phyloP scores from a whole-genome alignment of 495 filamentous ascomycete species.

The Trichoderma parareesei region DNA sequence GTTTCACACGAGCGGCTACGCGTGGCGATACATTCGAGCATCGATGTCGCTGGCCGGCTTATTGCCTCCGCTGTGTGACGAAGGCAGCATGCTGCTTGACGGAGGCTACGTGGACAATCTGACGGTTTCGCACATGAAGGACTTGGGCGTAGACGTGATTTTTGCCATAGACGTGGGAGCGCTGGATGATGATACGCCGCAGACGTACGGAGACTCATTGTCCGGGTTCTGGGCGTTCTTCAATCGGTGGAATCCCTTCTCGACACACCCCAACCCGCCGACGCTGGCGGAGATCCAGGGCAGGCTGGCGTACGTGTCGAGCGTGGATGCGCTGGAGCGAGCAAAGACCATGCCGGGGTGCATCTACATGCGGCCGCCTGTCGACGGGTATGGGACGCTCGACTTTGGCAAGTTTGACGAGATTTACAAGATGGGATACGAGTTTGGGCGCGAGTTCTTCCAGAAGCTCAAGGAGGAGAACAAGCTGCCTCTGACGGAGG shows the following conservation, averaged over 20 bases:
- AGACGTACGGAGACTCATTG: conserved; percentile 83
- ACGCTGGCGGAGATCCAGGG: conserved; percentile 95
- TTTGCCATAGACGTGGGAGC: conserved; percentile 94
- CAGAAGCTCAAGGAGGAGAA: conserved; percentile 67
- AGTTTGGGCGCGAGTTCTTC: conserved; percentile 73
- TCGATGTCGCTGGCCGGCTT: conserved; percentile 94
- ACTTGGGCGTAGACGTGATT: conserved; percentile 82
- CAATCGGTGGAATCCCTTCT: conserved; percentile 97
- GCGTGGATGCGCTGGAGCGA: conserved; percentile 85
- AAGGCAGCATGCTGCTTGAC: conserved; percentile 91
- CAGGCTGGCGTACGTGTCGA: conserved; percentile 85
- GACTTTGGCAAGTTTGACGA: conserved; percentile 97
- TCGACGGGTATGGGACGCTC: conserved; percentile 87
- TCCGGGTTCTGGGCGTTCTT: conserved; percentile 92
- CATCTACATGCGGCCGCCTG: conserved; percentile 89
- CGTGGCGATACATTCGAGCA: conserved; percentile 91
- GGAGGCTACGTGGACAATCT: conserved; percentile 97
- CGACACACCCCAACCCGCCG: conserved; percentile 75
- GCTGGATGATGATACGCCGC: conserved; percentile 82
- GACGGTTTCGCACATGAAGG: conserved; percentile 95
- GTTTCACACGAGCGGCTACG: conserved; percentile 89
- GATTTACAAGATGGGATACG: conserved; percentile 84
- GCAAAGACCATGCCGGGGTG: conserved; percentile 84
- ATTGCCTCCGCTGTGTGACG: conserved; percentile 88
- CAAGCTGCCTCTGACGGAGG: conserved; percentile 54